These are phyloP conservation scores for Striga hermonthica DNA, from an alignment of 305 asterid genomes.

Conservation along the genomic window DNA sequence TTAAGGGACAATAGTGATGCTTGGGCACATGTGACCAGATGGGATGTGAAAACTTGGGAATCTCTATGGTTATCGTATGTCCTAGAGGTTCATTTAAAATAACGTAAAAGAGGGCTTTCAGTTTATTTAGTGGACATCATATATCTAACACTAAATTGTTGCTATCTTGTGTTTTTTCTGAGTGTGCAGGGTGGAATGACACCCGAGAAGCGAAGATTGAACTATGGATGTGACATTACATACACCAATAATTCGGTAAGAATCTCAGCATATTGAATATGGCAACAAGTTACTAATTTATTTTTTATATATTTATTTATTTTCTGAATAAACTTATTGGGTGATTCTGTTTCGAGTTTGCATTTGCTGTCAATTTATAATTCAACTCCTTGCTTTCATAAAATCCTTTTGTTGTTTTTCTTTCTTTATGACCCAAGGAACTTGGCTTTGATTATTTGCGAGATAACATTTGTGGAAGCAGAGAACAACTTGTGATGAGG, in stretches of 20 bases:
- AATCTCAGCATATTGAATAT: slow-evolving; percentile 14
- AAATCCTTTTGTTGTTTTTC: slow-evolving; percentile 20
- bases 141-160: neutral
- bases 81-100: slow-evolving; percentile 10
- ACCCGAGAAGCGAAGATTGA: slow-evolving; percentile 63
- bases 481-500: slow-evolving; percentile 90
- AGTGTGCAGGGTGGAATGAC: slow-evolving; percentile 75
- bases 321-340: slow-evolving; percentile 11
- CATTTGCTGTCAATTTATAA: slow-evolving; percentile 14
- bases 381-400: slow-evolving; percentile 26
- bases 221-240: slow-evolving; percentile 89
- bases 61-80: neutral
- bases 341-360: slow-evolving; percentile 5
- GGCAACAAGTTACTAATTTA: slow-evolving; percentile 14
- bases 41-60: too few species aligned
- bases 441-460: slow-evolving; percentile 98
- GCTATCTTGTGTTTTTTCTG: slow-evolving; percentile 27
- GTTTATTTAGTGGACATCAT: too few species aligned
- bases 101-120: neutral
- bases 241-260: slow-evolving; percentile 91
- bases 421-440: slow-evolving; percentile 55
- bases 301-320: too few species aligned
- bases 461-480: slow-evolving; percentile 81
- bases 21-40: too few species aligned
- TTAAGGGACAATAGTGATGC: too few species aligned